Conservation (phyloP, 177 flowering plant genomes). For the Telopea speciosissima region DNA sequence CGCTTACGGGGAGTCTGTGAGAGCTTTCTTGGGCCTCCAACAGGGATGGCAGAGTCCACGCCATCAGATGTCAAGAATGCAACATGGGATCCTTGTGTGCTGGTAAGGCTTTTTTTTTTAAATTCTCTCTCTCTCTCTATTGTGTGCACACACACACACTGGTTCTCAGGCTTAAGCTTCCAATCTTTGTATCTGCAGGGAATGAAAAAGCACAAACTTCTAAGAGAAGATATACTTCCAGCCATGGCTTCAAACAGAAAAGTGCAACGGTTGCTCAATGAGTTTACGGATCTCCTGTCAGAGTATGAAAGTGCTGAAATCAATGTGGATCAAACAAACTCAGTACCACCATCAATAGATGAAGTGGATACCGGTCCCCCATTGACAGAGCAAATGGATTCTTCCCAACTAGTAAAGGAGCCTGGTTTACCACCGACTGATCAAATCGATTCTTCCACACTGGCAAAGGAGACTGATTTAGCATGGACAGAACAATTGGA, state of each 20-base stretch:
- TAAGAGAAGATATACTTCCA: constrained; percentile 93
- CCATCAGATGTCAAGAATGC: constrained; percentile 41
- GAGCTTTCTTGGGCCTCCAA: constrained; percentile 93
- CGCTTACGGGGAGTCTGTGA: constrained; percentile 92
- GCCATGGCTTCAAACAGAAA: constrained; percentile 97
- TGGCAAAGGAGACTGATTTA: not conserved
- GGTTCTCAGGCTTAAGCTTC: not conserved
- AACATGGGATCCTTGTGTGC: constrained; percentile 91
- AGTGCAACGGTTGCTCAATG: constrained; percentile 88
- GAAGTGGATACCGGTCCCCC: constrained; percentile 9
- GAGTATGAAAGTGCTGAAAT: constrained; percentile 59
- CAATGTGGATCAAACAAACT: constrained; percentile 25
- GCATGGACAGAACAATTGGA: not conserved
- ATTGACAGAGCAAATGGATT: constrained; percentile 10
- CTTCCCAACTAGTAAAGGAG: not conserved
- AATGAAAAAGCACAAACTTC: constrained; percentile 80
- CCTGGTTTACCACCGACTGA: not conserved
- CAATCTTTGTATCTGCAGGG: constrained; percentile 48
- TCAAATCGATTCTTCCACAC: not conserved
- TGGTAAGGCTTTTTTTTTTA: constrained; percentile 44
- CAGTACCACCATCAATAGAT: constrained; percentile 17
- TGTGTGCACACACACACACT: not conserved
- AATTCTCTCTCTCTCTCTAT: not conserved
- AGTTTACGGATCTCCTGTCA: constrained; percentile 85
- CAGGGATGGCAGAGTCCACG: constrained; percentile 66